Evolutionary conservation across 2,329 filamentous ascomycete species (phyloP).

Genomic region (Phyllachora maydis): DNA sequence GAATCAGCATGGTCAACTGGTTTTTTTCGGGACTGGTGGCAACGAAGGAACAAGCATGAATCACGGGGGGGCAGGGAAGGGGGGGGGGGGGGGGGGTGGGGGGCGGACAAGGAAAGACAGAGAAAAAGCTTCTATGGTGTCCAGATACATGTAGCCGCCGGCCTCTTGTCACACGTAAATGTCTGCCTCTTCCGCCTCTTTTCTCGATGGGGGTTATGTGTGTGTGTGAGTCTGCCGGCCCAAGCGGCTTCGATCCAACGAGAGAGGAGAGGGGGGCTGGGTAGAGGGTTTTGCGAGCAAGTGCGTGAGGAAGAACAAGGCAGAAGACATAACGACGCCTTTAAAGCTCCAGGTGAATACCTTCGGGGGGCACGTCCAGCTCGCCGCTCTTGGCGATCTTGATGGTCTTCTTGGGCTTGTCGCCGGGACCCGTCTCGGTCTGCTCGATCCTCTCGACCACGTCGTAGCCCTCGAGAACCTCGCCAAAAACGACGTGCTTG

Average conservation of each 20-base stretch:
- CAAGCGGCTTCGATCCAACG: slow-evolving; percentile 1
- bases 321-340: slow-evolving; percentile 14
- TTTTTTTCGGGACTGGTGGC: too few species aligned
- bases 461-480: slow-evolving; percentile 73
- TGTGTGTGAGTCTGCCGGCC: slow-evolving; percentile 1
- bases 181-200: too few species aligned
- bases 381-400: slow-evolving; percentile 74
- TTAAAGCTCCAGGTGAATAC: slow-evolving; percentile 83
- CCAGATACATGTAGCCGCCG: too few species aligned
- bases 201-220: too few species aligned
- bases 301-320: too few species aligned
- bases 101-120: too few species aligned
- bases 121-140: too few species aligned
- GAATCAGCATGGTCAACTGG: too few species aligned
- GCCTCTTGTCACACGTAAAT: too few species aligned
- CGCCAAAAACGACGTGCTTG: slow-evolving; percentile 71
- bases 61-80: too few species aligned
- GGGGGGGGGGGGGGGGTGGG: too few species aligned
- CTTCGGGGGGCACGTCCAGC: slow-evolving; percentile 67
- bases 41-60: too few species aligned
- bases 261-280: slow-evolving; percentile 3
- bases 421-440: slow-evolving; percentile 38
- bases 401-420: slow-evolving; percentile 48
- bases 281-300: slow-evolving; percentile 3
- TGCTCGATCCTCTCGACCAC: slow-evolving; percentile 64